These are phyloP conservation scores for Fusarium subtropicale DNA, from an alignment of 2,329 filamentous ascomycete species.

Conservation along the genomic window DNA sequence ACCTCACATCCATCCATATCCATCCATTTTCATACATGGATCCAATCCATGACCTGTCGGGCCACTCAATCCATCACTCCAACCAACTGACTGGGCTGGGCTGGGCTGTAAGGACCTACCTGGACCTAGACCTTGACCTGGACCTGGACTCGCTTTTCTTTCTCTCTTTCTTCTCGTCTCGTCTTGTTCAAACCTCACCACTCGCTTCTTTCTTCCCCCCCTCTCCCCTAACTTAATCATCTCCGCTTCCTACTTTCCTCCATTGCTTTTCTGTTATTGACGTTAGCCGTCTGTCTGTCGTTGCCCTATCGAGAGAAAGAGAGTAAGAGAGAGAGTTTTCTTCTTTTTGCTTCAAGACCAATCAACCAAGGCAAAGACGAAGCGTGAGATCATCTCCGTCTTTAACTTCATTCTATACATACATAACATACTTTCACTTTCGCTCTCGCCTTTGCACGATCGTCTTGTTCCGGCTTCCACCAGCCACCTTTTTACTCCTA, in stretches of 20 bases:
- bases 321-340: neutral
- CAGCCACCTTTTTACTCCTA: constrained; percentile 46
- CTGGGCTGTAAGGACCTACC: neutral
- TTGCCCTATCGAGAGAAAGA: constrained; percentile 9
- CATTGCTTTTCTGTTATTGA: constrained; percentile 41
- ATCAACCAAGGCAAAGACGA: neutral
- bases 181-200: constrained; percentile 45
- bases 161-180: constrained; percentile 35
- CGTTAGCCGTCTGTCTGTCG: constrained; percentile 30
- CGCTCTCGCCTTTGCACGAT: constrained; percentile 39
- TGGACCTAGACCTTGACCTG: constrained; percentile 4
- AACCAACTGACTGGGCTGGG: constrained; percentile 18
- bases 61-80: constrained; percentile 6
- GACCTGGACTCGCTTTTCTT: constrained; percentile 21
- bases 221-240: constrained; percentile 39
- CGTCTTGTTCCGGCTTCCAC: constrained; percentile 38
- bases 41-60: constrained; percentile 33
- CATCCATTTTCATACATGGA: constrained; percentile 5
- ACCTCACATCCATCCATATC: constrained; percentile 16
- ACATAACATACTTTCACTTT: constrained; percentile 37
- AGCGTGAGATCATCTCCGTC: constrained; percentile 20
- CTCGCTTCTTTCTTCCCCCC: constrained; percentile 25
- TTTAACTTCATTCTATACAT: constrained; percentile 26
- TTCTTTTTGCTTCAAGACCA: constrained; percentile 1
- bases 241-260: constrained; percentile 27